Evolutionary conservation across 345 rosid species (phyloP), one percentile per base, ranked within the genome.

Genomic region (Barbarea vulgaris): DNA sequence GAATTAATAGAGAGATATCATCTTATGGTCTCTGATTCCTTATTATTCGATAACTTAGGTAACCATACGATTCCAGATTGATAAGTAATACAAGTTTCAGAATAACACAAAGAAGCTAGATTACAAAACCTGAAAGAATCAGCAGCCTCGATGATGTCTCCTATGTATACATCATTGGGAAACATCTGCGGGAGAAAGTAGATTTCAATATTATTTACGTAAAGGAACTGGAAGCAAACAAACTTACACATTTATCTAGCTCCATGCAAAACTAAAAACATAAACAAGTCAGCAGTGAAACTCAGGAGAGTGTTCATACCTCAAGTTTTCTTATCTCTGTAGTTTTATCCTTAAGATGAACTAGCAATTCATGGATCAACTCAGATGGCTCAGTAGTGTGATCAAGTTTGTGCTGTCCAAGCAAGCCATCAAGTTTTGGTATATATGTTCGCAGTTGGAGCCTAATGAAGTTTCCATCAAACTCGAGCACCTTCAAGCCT

Each of bases 121-220:
- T 62, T 7, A 71, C 73, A 77, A 69, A n/a, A 93, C 97, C 98
- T 89, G 87, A 80, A 85, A 67, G 93, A 83, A 77, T 89, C 88
- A 62, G 90, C 80, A 55, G 86, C 88, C 73, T 88, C 94, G 59
- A 88, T 66, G 51, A 91, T 85, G 80, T 91, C 91, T 9, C 81
- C 87, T 58, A 91, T 84, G 69, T 83, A 81, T 25, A 88, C 79
- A 54, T 91, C 95, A 83, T 83, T 86, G 10, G 98, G 98, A 80
- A 93, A 84, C 13, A 93, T 93, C 97, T 94, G 89, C 17, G 53
- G 24, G 30, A 44, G 70, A 60, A 42, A 39, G 42, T 53, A 30
- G 19, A 42, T 13, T 41, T 67, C 5, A 0, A 46, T 41, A 46
- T 41, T 64, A 64, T 56, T 70, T 13, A 70, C 3, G 6, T 7